phyloP scores from a whole-genome alignment of 2,329 filamentous ascomycete species.

The Karstenula rhodostoma region DNA sequence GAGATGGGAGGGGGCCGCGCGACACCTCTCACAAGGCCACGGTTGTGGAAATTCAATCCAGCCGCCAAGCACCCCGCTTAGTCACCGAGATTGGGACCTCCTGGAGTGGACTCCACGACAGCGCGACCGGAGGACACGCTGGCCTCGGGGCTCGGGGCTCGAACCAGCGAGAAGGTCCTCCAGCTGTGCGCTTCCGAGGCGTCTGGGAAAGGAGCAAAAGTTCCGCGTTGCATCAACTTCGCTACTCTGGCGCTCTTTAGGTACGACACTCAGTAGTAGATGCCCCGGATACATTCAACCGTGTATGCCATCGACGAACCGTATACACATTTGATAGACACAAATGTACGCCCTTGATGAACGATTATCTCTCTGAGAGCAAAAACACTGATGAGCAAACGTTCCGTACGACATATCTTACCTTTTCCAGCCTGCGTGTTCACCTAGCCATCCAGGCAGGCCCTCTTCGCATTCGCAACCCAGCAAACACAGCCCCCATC shows the following conservation, averaged over 20 bases:
- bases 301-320: neutral
- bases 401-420: neutral
- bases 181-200: too few species aligned
- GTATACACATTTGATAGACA: neutral
- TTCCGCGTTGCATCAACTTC: too few species aligned
- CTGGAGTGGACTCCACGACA: slow-evolving; percentile 26
- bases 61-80: slow-evolving; percentile 6
- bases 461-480: slow-evolving; percentile 2
- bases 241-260: too few species aligned
- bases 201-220: too few species aligned
- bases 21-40: slow-evolving; percentile 39
- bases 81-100: neutral
- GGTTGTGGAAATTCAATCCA: slow-evolving; percentile 28
- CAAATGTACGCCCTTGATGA: neutral
- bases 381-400: neutral
- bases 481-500: neutral
- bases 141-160: slow-evolving; percentile 21
- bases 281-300: too few species aligned
- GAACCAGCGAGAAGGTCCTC: slow-evolving; percentile 15
- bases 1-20: slow-evolving; percentile 42
- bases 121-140: slow-evolving; percentile 27
- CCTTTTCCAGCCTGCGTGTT: neutral
- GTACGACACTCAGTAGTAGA: too few species aligned
- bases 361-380: neutral
- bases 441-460: neutral